Base-by-base conservation (phyloP, 1,139 yeast species). In the Arxiozyma slooffiae region DNA sequence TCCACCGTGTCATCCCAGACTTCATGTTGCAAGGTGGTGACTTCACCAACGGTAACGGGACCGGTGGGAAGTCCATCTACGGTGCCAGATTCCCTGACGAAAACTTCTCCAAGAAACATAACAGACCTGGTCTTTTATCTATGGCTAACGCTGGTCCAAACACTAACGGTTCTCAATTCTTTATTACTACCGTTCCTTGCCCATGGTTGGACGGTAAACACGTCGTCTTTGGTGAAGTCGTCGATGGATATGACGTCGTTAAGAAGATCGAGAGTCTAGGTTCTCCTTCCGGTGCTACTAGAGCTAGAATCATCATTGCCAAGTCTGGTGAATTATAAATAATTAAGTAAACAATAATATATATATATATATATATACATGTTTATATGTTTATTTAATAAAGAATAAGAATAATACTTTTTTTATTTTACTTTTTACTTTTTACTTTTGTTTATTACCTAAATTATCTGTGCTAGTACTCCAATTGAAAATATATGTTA, bases 1-100 rank as follows among this genome's bases (percentile, higher is more conserved):
- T 89, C 89, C 97, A 89, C 81, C 82, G 97, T 73, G 90, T 89
- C 59, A 89, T 89, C 66, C 92, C 94, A 65, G 79, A 84, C 64
- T 89, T 89, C 75, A 89, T 89, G 97, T 79, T 89, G 70, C 97
- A 89, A 76, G 97, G 97, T 72, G 97, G 97, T 75, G 97, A 89
- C 72, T 88, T 89, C 77, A 88, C 95, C 71, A 77, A 83, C 68
- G 83, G 87, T 67, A 85, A 84, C 71, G 97, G 97, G 61, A 85
- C 94, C 63, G 97, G 97, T 69, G 96, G 97, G 69, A 86, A 86
- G 76, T 85, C 95, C 54, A 89, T 90, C 75, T 89, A 88, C 76
- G 96, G 96, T 61, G 77, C 75, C 66, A 85, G 80, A 72, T 89
- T 89, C 70, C 79, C 82, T 51, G 97, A 89, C 66, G 97, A 89